Percentiles rank a stretch among this genome's conserved stretches.
Conservation (phyloP, 2,329 filamentous ascomycete genomes). For the Trichophyton rubrum region DNA sequence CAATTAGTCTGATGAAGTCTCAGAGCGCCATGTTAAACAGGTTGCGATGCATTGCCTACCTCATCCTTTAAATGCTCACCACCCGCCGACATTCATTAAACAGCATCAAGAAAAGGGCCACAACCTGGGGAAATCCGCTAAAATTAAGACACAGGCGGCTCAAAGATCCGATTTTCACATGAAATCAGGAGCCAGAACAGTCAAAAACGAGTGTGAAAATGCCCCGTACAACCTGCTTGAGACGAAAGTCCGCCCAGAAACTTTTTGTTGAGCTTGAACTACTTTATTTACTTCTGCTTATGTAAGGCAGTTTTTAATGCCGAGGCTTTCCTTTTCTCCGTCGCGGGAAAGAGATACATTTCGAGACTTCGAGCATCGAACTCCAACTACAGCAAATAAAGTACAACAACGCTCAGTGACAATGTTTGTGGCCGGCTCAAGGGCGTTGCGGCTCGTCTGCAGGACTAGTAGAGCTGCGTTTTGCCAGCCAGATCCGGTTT, state of each 20-base stretch:
- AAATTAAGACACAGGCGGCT: background rate
- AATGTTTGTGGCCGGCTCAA: background rate
- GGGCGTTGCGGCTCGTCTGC: background rate
- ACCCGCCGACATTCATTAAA: conserved; percentile 50
- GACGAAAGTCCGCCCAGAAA: no score
- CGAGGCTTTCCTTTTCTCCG: background rate
- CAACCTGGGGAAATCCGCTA: background rate
- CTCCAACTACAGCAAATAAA: background rate
- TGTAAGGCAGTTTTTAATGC: background rate
- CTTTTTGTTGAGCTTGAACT: background rate
- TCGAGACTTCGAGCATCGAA: no score
- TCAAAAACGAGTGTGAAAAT: background rate
- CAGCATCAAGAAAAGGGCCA: background rate
- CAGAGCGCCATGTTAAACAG: background rate
- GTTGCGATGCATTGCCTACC: conserved; percentile 29
- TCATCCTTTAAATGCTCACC: conserved; percentile 57
- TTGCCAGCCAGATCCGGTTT: background rate
- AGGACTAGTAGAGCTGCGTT: background rate
- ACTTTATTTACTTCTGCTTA: background rate
- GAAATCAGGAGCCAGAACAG: background rate
- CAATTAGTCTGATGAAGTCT: background rate
- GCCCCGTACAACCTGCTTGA: no score
- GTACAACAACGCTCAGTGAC: background rate
- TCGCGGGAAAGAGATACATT: background rate
- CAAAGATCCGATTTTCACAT: background rate